Evolutionary conservation across 1,284 basidiomycete genomes (phyloP), one percentile per base, ranked within the genome.

Genomic region (Uromyces viciae-fabae): DNA sequence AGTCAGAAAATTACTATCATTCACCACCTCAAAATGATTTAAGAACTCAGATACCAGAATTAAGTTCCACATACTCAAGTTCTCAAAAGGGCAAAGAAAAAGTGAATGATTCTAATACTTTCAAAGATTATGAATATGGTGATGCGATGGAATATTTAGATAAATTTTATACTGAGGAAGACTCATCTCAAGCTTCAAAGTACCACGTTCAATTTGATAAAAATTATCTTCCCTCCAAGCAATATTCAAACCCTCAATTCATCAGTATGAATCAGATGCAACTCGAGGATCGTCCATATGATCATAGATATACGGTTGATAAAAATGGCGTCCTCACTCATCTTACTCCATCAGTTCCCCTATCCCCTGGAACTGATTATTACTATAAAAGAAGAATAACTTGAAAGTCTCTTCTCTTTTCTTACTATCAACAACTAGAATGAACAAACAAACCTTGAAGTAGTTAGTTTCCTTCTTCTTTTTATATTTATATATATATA

Each of bases 91-190:
- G 49, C 28, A 31, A 72, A 31, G 49, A 43, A 3, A 46, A 36
- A 25, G 31, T 31, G 3, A 25, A 25, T 2, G 69, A 72, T 33
- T 72, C 54, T 8, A 25, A 72, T 38, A 49, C 22, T 33, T 49
- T 49, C 11, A 33, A 42, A 14, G 33, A 33, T 33, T 33, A 36
- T 19, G 69, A 72, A n/a, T 54, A 72, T 22, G 38, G 38, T 17
- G 43, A 72, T n/a, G 69, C 69, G 1, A 54, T 72, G 49, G 69
- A 72, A 72, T 72, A 72, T 49, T 33, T 72, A 15, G 49, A 72
- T 2, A 52, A 54, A 14, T 38, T 52, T 46, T 72, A 72, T 72
- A 33, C 43, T 4, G 31, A 54, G 28, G 49, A 15, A 49, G 43
- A 46, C 33, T 54, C 69, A 7, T 28, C 69, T 19, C 38, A 72